Evolutionary conservation across 495 filamentous ascomycete species (phyloP), one percentile per base, ranked within the genome.

Genomic region (Melanomma pulvis-pyrius): DNA sequence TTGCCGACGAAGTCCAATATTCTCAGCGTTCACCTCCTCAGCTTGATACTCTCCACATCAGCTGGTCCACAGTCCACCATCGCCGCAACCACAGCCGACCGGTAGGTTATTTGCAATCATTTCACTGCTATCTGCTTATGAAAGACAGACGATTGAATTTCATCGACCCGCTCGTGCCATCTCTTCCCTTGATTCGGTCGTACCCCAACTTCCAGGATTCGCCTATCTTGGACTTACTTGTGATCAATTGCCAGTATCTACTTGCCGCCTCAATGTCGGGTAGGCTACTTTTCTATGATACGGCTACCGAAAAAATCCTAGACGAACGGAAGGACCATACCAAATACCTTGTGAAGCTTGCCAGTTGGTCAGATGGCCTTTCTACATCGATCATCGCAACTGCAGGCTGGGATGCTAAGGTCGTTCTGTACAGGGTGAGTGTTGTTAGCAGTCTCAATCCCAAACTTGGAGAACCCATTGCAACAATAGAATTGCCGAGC

Each of bases 201-300:
- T 65, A 70, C 28, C 62, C 76, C 8, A 62, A 77, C 29, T 68
- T 87, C n/a, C 81, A 82, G 41, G 85, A 87, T 63, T 83, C 87
- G 9, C 85, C 88, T 0, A 81, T 88, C 12, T 77, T 88, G 1
- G 86, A 84, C 28, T 79, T 79, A 61, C 69, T 73, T 0, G 68
- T 77, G 6, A 57, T 82, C 9, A 51, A 60, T n/a, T 36, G 74
- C 19, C 58, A 72, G 26, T 63, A 73, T 60, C 68, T 82, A 8
- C 52, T 90, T 34, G 77, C 81, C 52, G 79, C 83, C 32, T 83
- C 82, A 63, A 90, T 90, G 88, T 86, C 86, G n/a, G 88, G 88
- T 1, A 79, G 83, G 46, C 69, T 89, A 12, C 56, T 82, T 19
- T 61, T 79, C 65, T 85, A 71, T 71, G 78, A 75, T 68, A 71